Evolutionary conservation across 2,329 filamentous ascomycete species (phyloP).

Genomic region (Diplodia mutila): DNA sequence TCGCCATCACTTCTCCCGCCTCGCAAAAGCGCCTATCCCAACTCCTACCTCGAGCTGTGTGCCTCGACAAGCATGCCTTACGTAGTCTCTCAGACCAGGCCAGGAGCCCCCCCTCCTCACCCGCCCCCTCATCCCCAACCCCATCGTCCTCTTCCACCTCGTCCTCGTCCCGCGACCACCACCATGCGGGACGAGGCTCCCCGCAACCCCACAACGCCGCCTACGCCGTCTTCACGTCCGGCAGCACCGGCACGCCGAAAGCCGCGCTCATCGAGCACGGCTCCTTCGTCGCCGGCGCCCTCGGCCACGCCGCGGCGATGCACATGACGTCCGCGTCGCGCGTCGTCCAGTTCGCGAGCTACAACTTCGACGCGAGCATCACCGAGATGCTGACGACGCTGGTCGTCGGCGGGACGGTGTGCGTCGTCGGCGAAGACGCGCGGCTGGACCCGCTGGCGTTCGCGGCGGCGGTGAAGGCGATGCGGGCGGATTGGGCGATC

Average conservation of each 20-base stretch:
- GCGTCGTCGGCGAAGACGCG: conserved; percentile 41
- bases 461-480: conserved; percentile 47
- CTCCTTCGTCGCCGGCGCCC: conserved; percentile 35
- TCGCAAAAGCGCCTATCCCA: conserved; percentile 1
- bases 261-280: conserved; percentile 74
- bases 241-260: conserved; percentile 79
- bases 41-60: not conserved
- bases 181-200: too few relatives aligned
- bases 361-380: conserved; percentile 40
- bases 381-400: conserved; percentile 41
- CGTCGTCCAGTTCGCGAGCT: conserved; percentile 38
- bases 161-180: not conserved
- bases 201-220: conserved; percentile 57
- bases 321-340: conserved; percentile 32
- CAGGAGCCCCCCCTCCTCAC: conserved; percentile 14
- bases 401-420: conserved; percentile 40
- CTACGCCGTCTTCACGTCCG: conserved; percentile 83
- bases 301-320: conserved; percentile 29
- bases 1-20: not conserved
- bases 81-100: conserved; percentile 31
- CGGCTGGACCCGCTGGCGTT: conserved; percentile 40
- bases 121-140: conserved; percentile 30
- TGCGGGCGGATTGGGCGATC: conserved; percentile 48
- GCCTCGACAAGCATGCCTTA: conserved; percentile 32
- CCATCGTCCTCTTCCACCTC: conserved; percentile 30